Percentiles rank a stretch among this genome's conserved stretches.
These are phyloP conservation scores for Pelargonium nanum DNA, from an alignment of 345 rosid species.

Conservation along the genomic window DNA sequence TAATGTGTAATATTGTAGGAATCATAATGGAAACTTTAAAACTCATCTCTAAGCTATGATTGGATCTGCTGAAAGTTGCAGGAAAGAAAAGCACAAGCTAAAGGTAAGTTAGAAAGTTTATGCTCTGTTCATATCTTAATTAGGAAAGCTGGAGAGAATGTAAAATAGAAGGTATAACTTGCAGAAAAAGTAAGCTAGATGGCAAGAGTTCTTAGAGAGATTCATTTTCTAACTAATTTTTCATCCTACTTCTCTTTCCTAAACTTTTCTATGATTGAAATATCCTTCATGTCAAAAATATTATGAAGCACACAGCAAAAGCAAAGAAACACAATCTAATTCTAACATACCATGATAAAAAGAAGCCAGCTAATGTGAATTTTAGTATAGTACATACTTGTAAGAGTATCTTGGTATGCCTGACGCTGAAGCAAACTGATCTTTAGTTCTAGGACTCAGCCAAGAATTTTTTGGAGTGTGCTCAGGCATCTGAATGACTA, in stretches of 20 bases:
- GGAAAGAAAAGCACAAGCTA: neutral
- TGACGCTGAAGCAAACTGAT: conserved; percentile 54
- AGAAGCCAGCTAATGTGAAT: neutral
- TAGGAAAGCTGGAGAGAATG: too few relatives aligned
- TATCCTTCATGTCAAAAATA: neutral
- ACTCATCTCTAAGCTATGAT: neutral
- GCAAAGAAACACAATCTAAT: neutral
- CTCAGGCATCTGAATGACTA: conserved; percentile 19
- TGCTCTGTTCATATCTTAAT: too few relatives aligned
- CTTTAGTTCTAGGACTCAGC: conserved; percentile 59
- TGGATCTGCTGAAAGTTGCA: too few relatives aligned
- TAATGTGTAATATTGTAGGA: too few relatives aligned
- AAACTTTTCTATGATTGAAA: too few relatives aligned
- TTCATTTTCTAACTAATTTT: neutral
- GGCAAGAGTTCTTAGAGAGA: neutral
- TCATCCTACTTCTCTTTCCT: too few relatives aligned
- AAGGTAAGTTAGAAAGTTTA: neutral
- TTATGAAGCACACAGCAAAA: neutral
- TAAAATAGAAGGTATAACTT: too few relatives aligned
- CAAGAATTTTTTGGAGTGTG: conserved; percentile 33
- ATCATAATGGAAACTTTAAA: neutral
- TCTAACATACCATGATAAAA: neutral
- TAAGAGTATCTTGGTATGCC: conserved; percentile 71
- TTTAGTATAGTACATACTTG: conserved; percentile 45
- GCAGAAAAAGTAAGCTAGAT: too few relatives aligned